Base-by-base conservation (phyloP, 2,329 filamentous ascomycete species). In the Penicillium oxalicum region DNA sequence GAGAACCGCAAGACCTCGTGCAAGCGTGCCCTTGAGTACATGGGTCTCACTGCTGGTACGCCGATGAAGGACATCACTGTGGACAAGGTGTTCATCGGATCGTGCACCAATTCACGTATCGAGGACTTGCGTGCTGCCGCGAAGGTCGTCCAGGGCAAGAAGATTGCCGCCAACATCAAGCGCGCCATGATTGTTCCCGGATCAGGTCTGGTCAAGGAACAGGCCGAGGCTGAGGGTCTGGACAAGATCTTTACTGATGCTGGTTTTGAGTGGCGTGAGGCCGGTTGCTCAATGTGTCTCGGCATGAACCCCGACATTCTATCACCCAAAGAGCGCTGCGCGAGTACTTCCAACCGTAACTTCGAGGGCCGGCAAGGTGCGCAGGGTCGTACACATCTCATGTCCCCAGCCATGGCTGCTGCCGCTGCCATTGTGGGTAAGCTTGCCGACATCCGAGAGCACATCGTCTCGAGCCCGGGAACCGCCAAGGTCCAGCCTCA, bases 221-320 rank as follows among this genome's bases (percentile, higher is more conserved):
- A 90, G 70, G 93, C 93, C 5, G 91, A 98, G 72, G 76, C 81
- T 2, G 93, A 97, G 71, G 91, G 91, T 45, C 82, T 98, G 4
- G 88, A 97, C 73, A 88, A 90, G 76, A 87, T 96, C 65, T 97
- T 98, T 71, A 65, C 75, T 7, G 88, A 95, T 53, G 91, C 93
- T 42, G 93, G 93, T 6, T 97, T 97, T 59, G 91, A 97, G 70
- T 97, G 91, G 91, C 83, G 93, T 67, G 93, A 98, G 75, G 93
- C 93, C 58, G 93, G 93, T 43, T 98, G 93, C 80, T 95, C 88
- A 54, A 98, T 98, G 93, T 97, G 93, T 68, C 80, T 98, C 47
- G 93, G 93, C 68, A 98, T 98, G 91, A 98, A 98, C 77, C 91
- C 93, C 0, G 93, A 98, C 69, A 97, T 98, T 55, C 80, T 97